A percentile compares a stretch with the other conserved stretches of the same genome.
Conservation (phyloP, 2,329 filamentous ascomycete species). For the Calonectria multiphialidica region DNA sequence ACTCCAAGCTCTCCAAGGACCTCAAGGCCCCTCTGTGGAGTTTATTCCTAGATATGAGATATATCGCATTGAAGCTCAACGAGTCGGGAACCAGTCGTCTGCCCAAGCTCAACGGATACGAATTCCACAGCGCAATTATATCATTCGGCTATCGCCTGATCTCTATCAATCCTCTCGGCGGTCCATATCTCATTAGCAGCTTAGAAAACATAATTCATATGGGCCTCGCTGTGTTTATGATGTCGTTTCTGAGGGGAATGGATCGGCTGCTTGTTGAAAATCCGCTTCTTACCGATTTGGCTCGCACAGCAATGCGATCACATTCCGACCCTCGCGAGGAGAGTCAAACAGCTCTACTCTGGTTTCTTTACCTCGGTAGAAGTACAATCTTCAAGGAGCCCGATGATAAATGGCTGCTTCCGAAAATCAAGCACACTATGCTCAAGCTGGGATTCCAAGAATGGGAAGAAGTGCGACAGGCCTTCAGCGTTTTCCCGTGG, state of each 20-base stretch:
- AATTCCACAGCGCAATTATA: conserved; percentile 14
- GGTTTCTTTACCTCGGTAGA: conserved; percentile 16
- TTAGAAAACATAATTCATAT: conserved; percentile 9
- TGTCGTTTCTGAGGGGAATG: conserved; percentile 10
- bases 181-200: not conserved
- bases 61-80: conserved; percentile 8
- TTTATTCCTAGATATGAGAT: conserved; percentile 13
- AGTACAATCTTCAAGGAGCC: conserved; percentile 1
- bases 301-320: not conserved
- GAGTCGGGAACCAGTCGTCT: not conserved
- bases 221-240: not conserved
- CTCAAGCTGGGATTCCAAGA: not conserved
- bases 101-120: conserved; percentile 13
- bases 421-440: not conserved
- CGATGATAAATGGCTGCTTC: conserved; percentile 19
- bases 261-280: conserved; percentile 16
- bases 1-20: not conserved
- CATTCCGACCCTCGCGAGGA: not conserved
- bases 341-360: not conserved
- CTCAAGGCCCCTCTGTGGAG: not conserved
- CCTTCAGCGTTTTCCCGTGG: conserved; percentile 17
- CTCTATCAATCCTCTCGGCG: not conserved
- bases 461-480: conserved; percentile 15
- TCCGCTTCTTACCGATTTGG: conserved; percentile 2
- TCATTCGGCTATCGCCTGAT: conserved; percentile 23